Evolutionary conservation across 768 basidiomycete species (phyloP).

Genomic region (Xerocomellus intermedius): DNA sequence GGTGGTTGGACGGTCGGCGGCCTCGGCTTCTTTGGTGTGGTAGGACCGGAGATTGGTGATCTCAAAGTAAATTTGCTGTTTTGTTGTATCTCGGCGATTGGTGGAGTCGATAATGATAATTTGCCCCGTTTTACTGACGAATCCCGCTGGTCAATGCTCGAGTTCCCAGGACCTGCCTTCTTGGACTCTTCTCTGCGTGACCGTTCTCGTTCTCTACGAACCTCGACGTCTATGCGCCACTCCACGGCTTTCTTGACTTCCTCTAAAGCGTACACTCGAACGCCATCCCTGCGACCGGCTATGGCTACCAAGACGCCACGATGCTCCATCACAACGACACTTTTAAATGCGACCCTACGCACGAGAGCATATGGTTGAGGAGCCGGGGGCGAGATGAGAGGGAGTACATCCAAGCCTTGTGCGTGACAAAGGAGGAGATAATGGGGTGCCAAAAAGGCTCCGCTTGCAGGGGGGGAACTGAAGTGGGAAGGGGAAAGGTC

Average conservation of each 20-base stretch:
- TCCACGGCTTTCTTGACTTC: conserved; percentile 85
- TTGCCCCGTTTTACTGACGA: conserved; percentile 49
- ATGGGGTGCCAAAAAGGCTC: conserved; percentile 78
- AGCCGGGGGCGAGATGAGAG: conserved; percentile 70
- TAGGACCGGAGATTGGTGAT: conserved; percentile 17
- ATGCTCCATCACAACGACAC: conserved; percentile 90
- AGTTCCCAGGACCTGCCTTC: conserved; percentile 39
- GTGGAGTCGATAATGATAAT: conserved; percentile 49
- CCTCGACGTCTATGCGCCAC: conserved; percentile 82
- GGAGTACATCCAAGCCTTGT: conserved; percentile 85
- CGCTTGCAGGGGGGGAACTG: conserved; percentile 70
- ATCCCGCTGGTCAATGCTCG: conserved; percentile 38
- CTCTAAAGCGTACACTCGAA: conserved; percentile 84
- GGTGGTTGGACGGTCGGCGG: conserved; percentile 27
- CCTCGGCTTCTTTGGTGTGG: conserved; percentile 25
- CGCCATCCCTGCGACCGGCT: conserved; percentile 81
- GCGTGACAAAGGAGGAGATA: conserved; percentile 82
- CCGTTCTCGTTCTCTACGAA: conserved; percentile 72
- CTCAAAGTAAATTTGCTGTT: conserved; percentile 19
- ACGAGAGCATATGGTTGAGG: conserved; percentile 80
- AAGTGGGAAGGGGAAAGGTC: conserved; percentile 76
- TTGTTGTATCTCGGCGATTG: conserved; percentile 33
- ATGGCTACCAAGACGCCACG: conserved; percentile 89
- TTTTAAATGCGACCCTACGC: conserved; percentile 78
- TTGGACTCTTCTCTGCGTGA: conserved; percentile 66